Conservation (phyloP, 2,329 filamentous ascomycete species). For the Trichophyton simii region DNA sequence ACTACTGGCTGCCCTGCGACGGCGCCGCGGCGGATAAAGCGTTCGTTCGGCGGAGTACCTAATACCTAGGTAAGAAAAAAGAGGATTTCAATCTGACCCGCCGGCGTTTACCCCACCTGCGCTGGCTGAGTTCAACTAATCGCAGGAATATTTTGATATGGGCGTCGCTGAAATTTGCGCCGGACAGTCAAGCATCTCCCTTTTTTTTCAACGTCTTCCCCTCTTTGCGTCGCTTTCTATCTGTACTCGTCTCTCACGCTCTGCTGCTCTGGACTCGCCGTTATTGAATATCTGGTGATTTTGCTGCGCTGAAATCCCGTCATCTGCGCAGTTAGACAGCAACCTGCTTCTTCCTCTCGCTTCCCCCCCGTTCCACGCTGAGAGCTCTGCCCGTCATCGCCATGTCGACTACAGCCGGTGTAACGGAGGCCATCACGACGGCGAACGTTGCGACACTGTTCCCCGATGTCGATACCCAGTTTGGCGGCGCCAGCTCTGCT, state of each 20-base stretch:
- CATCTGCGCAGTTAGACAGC: not conserved
- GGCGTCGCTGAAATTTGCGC: not conserved
- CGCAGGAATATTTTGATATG: not conserved
- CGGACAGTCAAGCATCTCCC: not conserved
- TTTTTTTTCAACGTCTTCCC: not conserved
- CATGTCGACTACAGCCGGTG: slow-evolving; percentile 39
- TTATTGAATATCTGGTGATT: not conserved
- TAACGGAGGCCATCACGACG: slow-evolving; percentile 58
- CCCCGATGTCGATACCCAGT: slow-evolving; percentile 58
- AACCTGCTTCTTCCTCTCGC: not conserved
- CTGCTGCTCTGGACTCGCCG: not conserved
- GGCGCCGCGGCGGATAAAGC: not conserved
- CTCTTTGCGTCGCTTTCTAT: not conserved
- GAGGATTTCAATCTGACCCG: not conserved
- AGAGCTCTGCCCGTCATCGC: slow-evolving; percentile 13
- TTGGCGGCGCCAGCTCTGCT: slow-evolving; percentile 38
- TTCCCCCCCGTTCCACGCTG: not conserved
- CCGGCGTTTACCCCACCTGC: not conserved
- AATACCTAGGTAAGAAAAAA: not conserved
- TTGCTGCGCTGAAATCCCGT: not conserved
- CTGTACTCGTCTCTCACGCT: not conserved
- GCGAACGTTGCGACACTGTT: slow-evolving; percentile 80
- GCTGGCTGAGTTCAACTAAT: too few species aligned
- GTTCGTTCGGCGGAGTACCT: not conserved
- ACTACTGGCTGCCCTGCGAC: too few species aligned